Evolutionary conservation across 2,329 filamentous ascomycete species (phyloP), one percentile per base, ranked within the genome.

Genomic region (Tricladium varicosporioides): DNA sequence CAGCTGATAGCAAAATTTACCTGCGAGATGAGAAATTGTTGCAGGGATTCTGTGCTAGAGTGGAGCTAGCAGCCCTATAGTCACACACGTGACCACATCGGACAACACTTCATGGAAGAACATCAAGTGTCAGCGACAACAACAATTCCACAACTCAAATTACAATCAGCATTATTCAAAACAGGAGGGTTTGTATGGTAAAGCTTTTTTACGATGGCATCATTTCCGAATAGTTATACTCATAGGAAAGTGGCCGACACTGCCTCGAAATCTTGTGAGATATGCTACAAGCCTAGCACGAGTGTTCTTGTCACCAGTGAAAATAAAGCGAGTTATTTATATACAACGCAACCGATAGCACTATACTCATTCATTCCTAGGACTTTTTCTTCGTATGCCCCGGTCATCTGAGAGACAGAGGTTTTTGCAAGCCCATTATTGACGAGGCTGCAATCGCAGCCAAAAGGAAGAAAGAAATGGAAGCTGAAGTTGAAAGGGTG

Each of bases 351-450:
- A 27, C 7, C 7, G 22, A 27, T 7, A 4, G 7, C 7, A 27
- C 3, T 40, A 46, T 18, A 48, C 19, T 48, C 9, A 56, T 53
- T 32, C 16, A 48, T 47, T 4, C 19, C 14, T 61, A 87, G 84
- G 92, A 96, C 71, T 95, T 92, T 74, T 97, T 99, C 76, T 97
- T 95, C 71, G 83, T 95, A 46, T 99, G 94, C 67, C 80, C 86
- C 5, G 78, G 81, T 32, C 94, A 99, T 73, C 77, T 97, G 8
- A 90, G 88, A 67, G 94, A 97, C 69, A 79, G 78, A 32, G 84
- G 88, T 43, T 97, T 97, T 72, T 93, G 89, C 69, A 78, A 80
- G 67, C 87, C 90, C 59, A 86, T 88, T 59, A 79, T 89, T 58
- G 88, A 92, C 67, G 82, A 85, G 52, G 86, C 82, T 62, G 77